phyloP scores from a whole-genome alignment of 257 asterid genomes.

The Solanum tarijense region DNA sequence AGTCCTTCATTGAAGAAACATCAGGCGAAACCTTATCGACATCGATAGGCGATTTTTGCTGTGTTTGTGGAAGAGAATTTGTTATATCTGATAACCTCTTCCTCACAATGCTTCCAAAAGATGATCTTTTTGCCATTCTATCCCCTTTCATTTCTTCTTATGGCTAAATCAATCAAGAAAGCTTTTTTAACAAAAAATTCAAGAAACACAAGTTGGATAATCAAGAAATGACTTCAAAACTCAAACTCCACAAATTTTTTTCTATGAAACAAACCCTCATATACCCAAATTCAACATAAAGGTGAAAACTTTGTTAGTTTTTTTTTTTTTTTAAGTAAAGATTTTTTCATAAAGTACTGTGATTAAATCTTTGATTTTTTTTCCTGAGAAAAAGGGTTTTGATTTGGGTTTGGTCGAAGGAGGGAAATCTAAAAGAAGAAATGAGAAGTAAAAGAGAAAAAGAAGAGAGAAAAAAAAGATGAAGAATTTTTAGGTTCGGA shows the following conservation, averaged over 20 bases:
- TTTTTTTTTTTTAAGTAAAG: background rate
- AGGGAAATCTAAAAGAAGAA: background rate
- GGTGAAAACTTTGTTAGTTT: background rate
- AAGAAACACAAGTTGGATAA: background rate
- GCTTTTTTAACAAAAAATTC: background rate
- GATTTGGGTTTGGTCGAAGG: background rate
- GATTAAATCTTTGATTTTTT: background rate
- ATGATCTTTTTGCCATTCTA: conserved; percentile 57
- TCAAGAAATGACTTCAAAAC: background rate
- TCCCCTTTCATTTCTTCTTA: conserved; percentile 47
- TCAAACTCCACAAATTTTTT: background rate
- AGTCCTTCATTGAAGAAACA: conserved; percentile 30
- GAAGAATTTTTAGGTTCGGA: conserved; percentile 7
- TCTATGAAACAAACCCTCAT: background rate
- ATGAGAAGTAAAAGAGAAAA: background rate
- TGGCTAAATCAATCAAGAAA: background rate
- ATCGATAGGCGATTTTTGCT: conserved; percentile 42
- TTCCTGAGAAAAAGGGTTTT: background rate
- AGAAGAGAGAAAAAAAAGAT: background rate
- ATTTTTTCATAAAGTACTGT: background rate
- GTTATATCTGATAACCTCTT: conserved; percentile 73
- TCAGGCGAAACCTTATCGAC: conserved; percentile 21
- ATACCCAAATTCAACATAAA: background rate
- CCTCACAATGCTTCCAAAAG: conserved; percentile 60
- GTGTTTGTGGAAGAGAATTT: conserved; percentile 58